Evolutionary conservation across 2,329 filamentous ascomycete species (phyloP).

Genomic region (Talaromyces atroroseus): DNA sequence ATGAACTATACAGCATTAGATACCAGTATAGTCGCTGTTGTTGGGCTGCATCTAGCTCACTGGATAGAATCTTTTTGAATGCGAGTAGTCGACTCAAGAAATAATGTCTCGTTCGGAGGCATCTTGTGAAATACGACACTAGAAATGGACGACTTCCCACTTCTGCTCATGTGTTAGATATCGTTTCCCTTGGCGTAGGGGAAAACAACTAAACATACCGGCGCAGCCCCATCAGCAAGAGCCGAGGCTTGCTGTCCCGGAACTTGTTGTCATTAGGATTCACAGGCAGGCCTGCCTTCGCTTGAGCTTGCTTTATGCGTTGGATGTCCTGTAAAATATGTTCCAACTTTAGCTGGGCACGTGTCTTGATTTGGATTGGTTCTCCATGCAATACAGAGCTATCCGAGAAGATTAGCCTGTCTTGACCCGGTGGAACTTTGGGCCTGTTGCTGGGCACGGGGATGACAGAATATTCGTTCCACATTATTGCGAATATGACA

Average conservation of each 20-base stretch:
- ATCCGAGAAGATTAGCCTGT: constrained; percentile 17
- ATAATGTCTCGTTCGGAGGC: constrained; percentile 89
- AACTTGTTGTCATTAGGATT: constrained; percentile 36
- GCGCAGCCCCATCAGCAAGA: constrained; percentile 92
- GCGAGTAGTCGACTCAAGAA: constrained; percentile 87
- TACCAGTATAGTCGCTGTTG: neutral
- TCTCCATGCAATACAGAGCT: constrained; percentile 17
- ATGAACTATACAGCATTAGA: constrained; percentile 58
- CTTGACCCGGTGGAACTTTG: constrained; percentile 8
- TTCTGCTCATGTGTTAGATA: constrained; percentile 52
- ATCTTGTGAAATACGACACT: constrained; percentile 99
- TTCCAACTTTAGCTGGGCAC: constrained; percentile 33
- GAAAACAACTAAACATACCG: constrained; percentile 54
- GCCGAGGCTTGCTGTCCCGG: constrained; percentile 66
- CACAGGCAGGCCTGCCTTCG: constrained; percentile 16
- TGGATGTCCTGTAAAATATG: constrained; percentile 27
- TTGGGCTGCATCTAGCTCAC: constrained; percentile 54
- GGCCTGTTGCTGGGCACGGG: constrained; percentile 6
- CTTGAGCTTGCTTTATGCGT: constrained; percentile 19
- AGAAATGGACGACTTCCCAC: constrained; percentile 95
- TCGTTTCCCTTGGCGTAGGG: neutral
- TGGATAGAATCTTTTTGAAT: constrained; percentile 95
- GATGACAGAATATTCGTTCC: constrained; percentile 2
- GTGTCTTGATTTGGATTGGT: constrained; percentile 21
- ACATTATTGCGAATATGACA: constrained; percentile 2